Percentiles rank a stretch among this genome's conserved stretches.
Conservation (phyloP, 164 flowering plant species). For the Umbellularia californica region DNA sequence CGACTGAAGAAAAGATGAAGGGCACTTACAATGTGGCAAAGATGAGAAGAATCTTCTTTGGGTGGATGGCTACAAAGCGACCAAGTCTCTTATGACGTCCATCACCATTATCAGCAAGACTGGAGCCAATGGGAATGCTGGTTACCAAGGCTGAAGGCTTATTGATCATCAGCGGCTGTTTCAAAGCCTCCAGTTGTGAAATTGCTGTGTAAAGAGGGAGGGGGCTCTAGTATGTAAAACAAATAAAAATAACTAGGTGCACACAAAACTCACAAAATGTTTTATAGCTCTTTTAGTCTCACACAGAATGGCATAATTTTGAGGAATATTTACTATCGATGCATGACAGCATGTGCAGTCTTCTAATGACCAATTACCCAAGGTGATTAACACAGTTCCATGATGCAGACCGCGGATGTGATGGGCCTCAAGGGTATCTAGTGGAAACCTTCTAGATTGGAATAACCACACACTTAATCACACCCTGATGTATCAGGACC, state of each 20-base stretch:
- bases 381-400: no score
- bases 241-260: not conserved
- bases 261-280: not conserved
- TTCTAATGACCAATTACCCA: no score
- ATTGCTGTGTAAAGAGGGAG: conserved; percentile 14
- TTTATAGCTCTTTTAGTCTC: no score
- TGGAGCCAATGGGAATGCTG: conserved; percentile 8
- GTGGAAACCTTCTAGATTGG: no score
- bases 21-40: conserved; percentile 33
- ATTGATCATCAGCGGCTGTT: conserved; percentile 12
- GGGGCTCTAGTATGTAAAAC: not conserved
- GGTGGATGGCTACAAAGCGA: conserved; percentile 25
- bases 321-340: no score
- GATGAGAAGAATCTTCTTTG: conserved; percentile 33
- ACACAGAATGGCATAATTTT: no score
- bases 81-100: conserved; percentile 25
- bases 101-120: conserved; percentile 14
- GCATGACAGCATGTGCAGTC: no score
- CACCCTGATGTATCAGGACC: no score
- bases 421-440: no score
- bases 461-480: no score
- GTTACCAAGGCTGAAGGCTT: conserved; percentile 17
- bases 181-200: conserved; percentile 25
- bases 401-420: no score
- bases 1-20: not conserved